Percentiles rank a stretch among this genome's conserved stretches.
phyloP scores from a whole-genome alignment of 176 grass and related monocot species.

The Saccharum officinarum region DNA sequence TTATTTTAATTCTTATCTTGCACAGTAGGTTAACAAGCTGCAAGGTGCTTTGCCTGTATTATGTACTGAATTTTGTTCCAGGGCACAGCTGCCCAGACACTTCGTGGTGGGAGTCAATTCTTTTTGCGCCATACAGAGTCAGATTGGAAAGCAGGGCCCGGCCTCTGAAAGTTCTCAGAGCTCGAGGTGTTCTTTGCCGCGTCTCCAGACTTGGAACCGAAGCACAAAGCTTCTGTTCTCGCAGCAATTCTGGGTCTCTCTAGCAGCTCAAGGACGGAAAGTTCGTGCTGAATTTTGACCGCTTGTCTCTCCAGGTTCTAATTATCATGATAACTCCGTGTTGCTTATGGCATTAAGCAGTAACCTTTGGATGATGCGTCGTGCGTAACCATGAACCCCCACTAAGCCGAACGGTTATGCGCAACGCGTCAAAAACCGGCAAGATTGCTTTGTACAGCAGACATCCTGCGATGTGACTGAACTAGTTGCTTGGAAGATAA shows the following conservation, averaged over 20 bases:
- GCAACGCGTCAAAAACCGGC: conserved; percentile 4
- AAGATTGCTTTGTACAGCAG: neutral
- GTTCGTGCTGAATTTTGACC: conserved; percentile 43
- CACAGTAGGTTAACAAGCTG: conserved; percentile 37
- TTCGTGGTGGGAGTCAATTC: conserved; percentile 32
- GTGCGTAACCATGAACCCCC: neutral
- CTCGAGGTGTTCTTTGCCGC: conserved; percentile 62
- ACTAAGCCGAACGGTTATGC: neutral
- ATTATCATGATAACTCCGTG: conserved; percentile 39
- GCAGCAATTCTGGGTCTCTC: conserved; percentile 38
- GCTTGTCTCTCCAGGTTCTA: conserved; percentile 22
- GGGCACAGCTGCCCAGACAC: conserved; percentile 25
- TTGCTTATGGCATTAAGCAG: conserved; percentile 25
- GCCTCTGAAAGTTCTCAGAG: conserved; percentile 45
- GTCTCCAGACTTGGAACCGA: conserved; percentile 38
- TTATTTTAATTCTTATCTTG: conserved; percentile 12
- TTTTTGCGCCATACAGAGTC: conserved; percentile 18
- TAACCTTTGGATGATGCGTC: conserved; percentile 13
- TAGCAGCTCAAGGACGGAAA: conserved; percentile 41
- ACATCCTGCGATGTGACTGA: conserved; percentile 37
- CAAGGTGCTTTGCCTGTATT: conserved; percentile 40
- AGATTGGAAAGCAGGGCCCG: conserved; percentile 28
- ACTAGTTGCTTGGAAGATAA: conserved; percentile 44
- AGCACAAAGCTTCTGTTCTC: conserved; percentile 48
- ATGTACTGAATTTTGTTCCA: conserved; percentile 9